Conservation (phyloP, 257 asterid genomes). For the Plantago elongata region DNA sequence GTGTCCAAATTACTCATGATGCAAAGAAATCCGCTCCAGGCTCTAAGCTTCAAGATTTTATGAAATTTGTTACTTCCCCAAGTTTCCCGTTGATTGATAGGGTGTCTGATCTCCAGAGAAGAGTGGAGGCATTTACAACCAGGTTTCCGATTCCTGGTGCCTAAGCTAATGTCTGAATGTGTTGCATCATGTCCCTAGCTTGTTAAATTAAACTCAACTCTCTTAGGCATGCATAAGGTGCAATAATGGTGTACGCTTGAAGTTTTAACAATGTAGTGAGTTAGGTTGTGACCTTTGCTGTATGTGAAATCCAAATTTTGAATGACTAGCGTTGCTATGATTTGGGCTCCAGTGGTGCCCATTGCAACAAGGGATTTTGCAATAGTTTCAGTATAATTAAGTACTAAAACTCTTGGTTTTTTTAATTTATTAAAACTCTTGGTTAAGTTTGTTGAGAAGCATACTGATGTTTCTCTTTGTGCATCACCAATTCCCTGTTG, state of each 20-base stretch:
- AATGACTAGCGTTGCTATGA: neutral
- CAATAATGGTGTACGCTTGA: neutral
- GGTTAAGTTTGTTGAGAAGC: too few relatives aligned
- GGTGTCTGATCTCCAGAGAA: constrained; percentile 47
- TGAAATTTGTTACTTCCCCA: constrained; percentile 57
- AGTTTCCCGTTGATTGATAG: constrained; percentile 53
- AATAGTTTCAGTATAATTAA: too few relatives aligned
- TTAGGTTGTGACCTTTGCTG: constrained; percentile 6
- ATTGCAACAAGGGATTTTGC: too few relatives aligned
- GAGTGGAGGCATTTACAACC: constrained; percentile 74
- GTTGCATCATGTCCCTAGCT: constrained; percentile 10
- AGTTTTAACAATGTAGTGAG: constrained; percentile 5
- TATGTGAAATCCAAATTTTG: constrained; percentile 12
- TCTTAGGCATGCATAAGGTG: neutral
- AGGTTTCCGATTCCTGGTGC: constrained; percentile 81
- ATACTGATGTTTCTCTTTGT: too few relatives aligned
- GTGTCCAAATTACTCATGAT: constrained; percentile 68
- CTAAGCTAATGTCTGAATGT: constrained; percentile 73
- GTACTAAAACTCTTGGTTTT: too few relatives aligned
- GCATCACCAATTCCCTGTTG: too few relatives aligned
- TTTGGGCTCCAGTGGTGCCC: neutral
- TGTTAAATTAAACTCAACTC: neutral
- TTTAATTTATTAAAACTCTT: too few relatives aligned
- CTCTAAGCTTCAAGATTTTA: constrained; percentile 76
- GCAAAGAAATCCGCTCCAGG: constrained; percentile 70